Evolutionary conservation across 1,284 basidiomycete genomes (phyloP).

Genomic region (Fomitopsis palustris): DNA sequence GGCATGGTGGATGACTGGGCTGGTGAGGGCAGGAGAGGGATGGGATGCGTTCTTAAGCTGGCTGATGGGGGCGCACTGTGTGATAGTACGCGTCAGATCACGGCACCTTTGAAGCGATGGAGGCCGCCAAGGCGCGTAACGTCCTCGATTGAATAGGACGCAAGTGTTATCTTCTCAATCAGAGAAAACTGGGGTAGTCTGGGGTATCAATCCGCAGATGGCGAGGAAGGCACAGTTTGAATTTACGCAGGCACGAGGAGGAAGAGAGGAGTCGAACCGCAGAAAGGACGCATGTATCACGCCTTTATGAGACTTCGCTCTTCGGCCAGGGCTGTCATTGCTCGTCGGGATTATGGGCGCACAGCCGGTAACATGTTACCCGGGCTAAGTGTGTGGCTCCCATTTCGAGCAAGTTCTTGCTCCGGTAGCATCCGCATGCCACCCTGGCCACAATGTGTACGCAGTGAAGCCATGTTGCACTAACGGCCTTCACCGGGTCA

Average conservation of each 20-base stretch:
- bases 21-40: too few relatives aligned
- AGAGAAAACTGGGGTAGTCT: background rate
- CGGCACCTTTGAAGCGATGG: background rate
- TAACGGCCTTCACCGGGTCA: background rate
- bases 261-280: background rate
- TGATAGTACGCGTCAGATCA: slow-evolving; percentile 2
- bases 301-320: background rate
- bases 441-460: background rate
- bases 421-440: background rate
- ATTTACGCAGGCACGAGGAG: background rate
- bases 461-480: background rate
- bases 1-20: slow-evolving; percentile 9
- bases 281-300: background rate
- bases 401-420: background rate
- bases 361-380: background rate
- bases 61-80: slow-evolving; percentile 2
- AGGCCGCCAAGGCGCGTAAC: background rate
- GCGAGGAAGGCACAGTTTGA: background rate
- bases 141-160: background rate
- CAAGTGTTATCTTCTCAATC: background rate
- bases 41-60: background rate
- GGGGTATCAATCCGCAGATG: background rate
- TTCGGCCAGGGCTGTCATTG: background rate
- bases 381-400: background rate
- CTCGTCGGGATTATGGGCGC: background rate